A percentile compares a stretch with the other conserved stretches of the same genome.
Conservation (phyloP, 208 protist genomes). For the Acanthamoeba sp. region DNA sequence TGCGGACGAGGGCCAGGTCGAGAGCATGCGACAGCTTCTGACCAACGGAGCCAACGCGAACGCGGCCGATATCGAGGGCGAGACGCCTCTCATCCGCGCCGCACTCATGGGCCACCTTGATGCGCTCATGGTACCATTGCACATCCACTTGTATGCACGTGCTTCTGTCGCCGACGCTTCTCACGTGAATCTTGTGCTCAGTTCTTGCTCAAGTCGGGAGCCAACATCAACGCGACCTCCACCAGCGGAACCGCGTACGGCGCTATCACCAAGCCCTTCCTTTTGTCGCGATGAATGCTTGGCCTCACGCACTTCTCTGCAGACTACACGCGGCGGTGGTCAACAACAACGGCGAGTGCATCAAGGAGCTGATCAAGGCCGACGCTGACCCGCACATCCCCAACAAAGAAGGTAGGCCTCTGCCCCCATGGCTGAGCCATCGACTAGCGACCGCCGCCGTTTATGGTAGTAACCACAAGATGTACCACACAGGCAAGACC, state of each 20-base stretch:
- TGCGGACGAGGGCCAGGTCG: constrained; percentile 11
- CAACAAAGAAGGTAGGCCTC: background rate
- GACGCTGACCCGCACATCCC: constrained; percentile 13
- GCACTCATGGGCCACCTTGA: background rate
- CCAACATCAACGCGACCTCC: constrained; percentile 8
- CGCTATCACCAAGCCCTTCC: too few relatives aligned
- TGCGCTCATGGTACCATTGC: background rate
- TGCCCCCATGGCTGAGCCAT: too few relatives aligned
- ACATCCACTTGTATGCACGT: background rate
- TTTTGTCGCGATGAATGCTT: too few relatives aligned
- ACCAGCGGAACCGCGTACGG: constrained; percentile 9
- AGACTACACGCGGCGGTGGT: constrained; percentile 20
- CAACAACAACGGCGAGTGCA: constrained; percentile 42
- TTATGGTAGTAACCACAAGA: background rate
- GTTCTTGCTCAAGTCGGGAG: constrained; percentile 20
- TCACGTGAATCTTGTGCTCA: background rate
- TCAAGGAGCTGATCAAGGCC: constrained; percentile 30
- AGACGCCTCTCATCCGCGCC: constrained; percentile 39
- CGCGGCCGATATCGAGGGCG: constrained; percentile 1
- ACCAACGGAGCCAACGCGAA: background rate
- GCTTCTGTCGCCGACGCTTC: background rate
- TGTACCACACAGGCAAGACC: background rate
- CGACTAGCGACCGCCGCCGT: background rate
- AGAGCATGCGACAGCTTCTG: background rate
- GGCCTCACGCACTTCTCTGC: too few relatives aligned